Evolutionary conservation across 78 protist genomes (phyloP).

Genomic region (Polysphondylium violaceum): DNA sequence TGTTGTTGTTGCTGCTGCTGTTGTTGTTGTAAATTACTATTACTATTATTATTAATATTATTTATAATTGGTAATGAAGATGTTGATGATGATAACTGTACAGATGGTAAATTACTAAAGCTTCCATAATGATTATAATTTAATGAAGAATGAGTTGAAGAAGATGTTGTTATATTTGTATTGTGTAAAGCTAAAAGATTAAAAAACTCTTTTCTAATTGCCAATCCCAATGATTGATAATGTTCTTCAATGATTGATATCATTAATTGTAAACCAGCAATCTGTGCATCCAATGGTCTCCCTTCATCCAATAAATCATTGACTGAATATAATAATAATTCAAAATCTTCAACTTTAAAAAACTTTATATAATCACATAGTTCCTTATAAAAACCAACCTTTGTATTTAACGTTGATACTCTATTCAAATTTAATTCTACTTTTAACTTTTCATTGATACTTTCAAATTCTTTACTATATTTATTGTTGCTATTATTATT

Average conservation of each 20-base stretch:
- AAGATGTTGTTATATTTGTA: background rate
- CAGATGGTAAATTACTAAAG: background rate
- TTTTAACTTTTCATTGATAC: constrained; percentile 13
- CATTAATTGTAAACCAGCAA: constrained; percentile 36
- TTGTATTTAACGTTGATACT: background rate
- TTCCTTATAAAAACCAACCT: background rate
- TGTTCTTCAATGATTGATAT: constrained; percentile 19
- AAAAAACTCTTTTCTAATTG: constrained; percentile 5
- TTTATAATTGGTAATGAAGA: background rate
- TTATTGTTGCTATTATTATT: background rate
- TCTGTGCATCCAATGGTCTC: constrained; percentile 36
- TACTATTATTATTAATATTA: background rate
- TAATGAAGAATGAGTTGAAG: background rate
- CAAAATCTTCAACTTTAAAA: constrained; percentile 21
- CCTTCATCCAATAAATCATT: constrained; percentile 22
- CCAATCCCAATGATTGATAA: constrained; percentile 22
- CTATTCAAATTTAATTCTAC: constrained; percentile 1
- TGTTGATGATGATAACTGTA: background rate
- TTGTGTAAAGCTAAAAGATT: background rate
- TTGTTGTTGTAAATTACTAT: constrained; percentile 2
- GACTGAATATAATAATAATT: constrained; percentile 35
- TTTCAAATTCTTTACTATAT: constrained; percentile 9
- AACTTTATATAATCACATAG: constrained; percentile 40
- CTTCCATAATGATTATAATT: background rate
- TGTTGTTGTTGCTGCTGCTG: constrained; percentile 2